Base-by-base conservation (phyloP, 176 grass and related monocot species). In the Hordeum marinum region DNA sequence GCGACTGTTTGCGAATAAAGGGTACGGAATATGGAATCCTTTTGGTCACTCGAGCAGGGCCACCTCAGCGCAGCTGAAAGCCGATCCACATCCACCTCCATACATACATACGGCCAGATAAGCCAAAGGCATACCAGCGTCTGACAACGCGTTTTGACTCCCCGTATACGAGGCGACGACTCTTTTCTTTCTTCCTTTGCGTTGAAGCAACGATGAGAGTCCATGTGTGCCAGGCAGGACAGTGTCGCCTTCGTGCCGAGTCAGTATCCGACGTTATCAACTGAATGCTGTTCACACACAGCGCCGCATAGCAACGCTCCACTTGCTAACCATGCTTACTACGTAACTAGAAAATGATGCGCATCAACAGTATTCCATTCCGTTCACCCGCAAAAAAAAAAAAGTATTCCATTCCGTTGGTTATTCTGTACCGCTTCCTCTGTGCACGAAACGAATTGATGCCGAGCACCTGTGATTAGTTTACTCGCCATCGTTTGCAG, bases 131-230 rank as follows among this genome's bases (percentile, higher is more conserved):
- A 24, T 1, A 26, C 1, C 23, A 2, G 31, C 0, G 1, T 59
- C 73, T 68, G 74, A 78, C 74, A 68, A 78, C 83, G 62, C 83
- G 83, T n/a, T 48, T 85, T 85, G 73, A 76, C 63, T 17, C 72
- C 18, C 18, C 40, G 40, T 45, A n/a, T 7, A 43, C 68, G 68
- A 26, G 67, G 8, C 60, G 73, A 27, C 73, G 83, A 85, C 73
- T 41, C 27, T 25, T 52, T 83, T 66, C 68, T 72, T 14, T 13
- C 6, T 72, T 73, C 13, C 72, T 75, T 75, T 52, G 7, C 21
- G 26, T 21, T 20, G 42, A 75, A 75, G 62, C 24, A 77, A 8
- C 15, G 45, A 14, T 1, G 3, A 15, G 45, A 48, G 45, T 78
- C 57, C 35, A 75, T 77, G 52, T 20, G 54, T 36, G 52, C 14